Evolutionary conservation across 202 grass and related monocot genomes (phyloP), one percentile per base, ranked within the genome.

Genomic region (Hordeum pubiflorum): DNA sequence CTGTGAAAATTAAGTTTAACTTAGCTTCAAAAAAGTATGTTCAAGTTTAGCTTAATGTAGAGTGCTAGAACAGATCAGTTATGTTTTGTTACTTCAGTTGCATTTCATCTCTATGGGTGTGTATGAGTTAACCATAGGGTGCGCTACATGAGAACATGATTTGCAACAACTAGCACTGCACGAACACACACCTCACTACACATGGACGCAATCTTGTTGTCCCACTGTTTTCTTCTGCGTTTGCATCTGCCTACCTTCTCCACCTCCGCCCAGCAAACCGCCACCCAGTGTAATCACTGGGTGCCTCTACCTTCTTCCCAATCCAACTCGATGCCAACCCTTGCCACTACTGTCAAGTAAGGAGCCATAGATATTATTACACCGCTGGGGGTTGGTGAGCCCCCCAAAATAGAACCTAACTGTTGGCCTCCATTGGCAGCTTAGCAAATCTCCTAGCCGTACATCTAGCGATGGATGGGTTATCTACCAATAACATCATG

Each of bases 41-140:
- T 74, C 7, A 80, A 59, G 40, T 65, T 61, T 60, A 43, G 10
- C 64, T 61, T 48, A 54, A 63, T 14, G 34, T 10, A 52, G 21
- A 23, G 8, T 38, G 3, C 40, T 48, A 41, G 58, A 52, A 54
- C 7, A 17, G 22, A 44, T 22, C 44, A 70, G 26, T 48, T 48
- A 48, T 48, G 44, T 48, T 48, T 48, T 48, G 44, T 48, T 48
- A 48, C 44, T 15, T 48, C 44, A 65, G 13, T 82, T 78, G 48
- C 15, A 46, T 37, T 78, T n/a, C 7, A 44, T 66, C 34, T 72
- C 40, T 76, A 10, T 69, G 36, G 70, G 46, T 82, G 17, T 82
- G 43, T 62, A 71, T 81, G 65, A 15, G 55, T 58, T 72, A 65
- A 73, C 24, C 41, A 7, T 24, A 58, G 13, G 61, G 18, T 38